Base-by-base conservation (phyloP, 2,329 filamentous ascomycete genomes). In the Niveomyces coronatus region DNA sequence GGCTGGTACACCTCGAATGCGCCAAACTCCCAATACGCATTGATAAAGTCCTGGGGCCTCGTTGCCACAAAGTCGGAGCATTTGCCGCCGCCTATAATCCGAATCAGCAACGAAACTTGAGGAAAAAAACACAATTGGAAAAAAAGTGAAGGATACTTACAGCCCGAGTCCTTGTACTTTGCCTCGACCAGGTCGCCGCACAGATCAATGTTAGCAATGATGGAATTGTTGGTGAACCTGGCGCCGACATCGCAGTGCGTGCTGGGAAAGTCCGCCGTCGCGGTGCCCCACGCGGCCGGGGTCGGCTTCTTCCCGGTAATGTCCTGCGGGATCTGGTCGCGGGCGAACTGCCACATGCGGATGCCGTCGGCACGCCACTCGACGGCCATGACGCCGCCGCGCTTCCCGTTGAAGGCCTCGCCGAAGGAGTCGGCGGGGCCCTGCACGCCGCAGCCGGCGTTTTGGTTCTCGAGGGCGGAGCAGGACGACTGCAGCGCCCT, bases 11-110 rank as follows among this genome's bases (percentile, higher is more conserved):
- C 67, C 44, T 71, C 61, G 45, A 82, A 79, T 9, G 61, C 54
- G 3, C 68, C 71, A 58, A 82, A 79, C 57, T 74, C 75, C 79
- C 72, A 85, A 51, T 67, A 83, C 2, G 72, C 79, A 49, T 73
- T 66, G 30, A 57, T 63, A 53, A 76, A 82, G 2, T 58, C 70
- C 15, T 51, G 56, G 15, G 68, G 75, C 46, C 74, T 70, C 38
- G 69, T 71, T 5, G 74, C 68, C 7, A 80, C 76, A 44, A 65
- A 73, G 35, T 73, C 65, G 4, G 61, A 61, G 49, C 77, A 82
- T 39, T 65, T 76, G 16, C 63, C 65, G 0, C 74, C 66, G 47
- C 73, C 66, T 68, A 20, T 27, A 34, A n/a, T n/a, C n/a, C n/a
- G 9, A 4, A 18, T 6, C 22, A 19, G 11, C 8, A 11, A 16